These are phyloP conservation scores for Ogataea methylovora DNA, from an alignment of 805 yeast species.

Conservation along the genomic window DNA sequence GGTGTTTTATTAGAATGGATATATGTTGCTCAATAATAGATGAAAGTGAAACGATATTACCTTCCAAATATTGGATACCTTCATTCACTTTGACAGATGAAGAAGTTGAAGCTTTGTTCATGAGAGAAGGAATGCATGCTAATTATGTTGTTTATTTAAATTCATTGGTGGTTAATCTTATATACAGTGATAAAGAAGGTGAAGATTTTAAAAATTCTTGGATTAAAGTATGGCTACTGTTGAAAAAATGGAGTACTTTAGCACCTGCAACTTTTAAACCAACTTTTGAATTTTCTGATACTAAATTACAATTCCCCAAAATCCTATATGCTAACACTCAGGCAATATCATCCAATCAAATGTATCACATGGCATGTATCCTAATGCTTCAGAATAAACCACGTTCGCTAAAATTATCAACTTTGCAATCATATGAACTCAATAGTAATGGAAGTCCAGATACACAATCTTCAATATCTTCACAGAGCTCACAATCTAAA, in stretches of 20 bases:
- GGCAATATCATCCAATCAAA: conserved; percentile 32
- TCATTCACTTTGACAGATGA: conserved; percentile 12
- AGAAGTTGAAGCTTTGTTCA: conserved; percentile 17
- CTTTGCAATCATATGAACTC: too few relatives aligned
- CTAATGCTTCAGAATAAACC: conserved; percentile 33
- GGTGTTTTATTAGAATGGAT: conserved; percentile 37
- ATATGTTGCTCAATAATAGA: conserved; percentile 31
- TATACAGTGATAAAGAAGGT: conserved; percentile 18
- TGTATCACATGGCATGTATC: conserved; percentile 35
- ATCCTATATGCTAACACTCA: conserved; percentile 31
- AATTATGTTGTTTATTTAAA: conserved; percentile 32
- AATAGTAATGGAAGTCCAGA: too few relatives aligned
- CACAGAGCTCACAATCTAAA: too few relatives aligned
- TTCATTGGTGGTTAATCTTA: conserved; percentile 27
- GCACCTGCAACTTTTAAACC: conserved; percentile 24
- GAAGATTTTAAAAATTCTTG: conserved; percentile 27
- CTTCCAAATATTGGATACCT: conserved; percentile 28
- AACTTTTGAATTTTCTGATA: conserved; percentile 21
- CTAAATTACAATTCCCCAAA: conserved; percentile 28
- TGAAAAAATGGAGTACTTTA: conserved; percentile 27
- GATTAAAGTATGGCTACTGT: conserved; percentile 29
- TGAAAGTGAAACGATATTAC: conserved; percentile 29
- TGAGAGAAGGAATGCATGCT: conserved; percentile 24
- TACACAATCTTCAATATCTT: too few relatives aligned
- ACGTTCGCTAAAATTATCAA: conserved; percentile 22